Evolutionary conservation across 768 basidiomycete species (phyloP).

Genomic region (Trametes gibbosa): DNA sequence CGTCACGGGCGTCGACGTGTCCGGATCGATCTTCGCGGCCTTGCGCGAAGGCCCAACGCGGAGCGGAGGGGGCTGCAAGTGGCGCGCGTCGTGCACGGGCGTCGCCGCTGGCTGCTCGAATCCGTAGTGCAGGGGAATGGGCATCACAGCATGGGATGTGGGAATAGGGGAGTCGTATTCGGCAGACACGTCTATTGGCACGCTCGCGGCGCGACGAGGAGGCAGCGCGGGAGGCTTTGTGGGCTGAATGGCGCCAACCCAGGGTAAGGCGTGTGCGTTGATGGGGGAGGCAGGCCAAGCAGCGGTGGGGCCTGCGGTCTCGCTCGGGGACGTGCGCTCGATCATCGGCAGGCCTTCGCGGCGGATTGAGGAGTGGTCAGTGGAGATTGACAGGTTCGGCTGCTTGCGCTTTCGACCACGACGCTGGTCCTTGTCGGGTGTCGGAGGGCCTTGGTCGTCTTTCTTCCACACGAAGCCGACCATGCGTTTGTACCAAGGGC

Average conservation of each 20-base stretch:
- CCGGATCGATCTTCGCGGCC: slow-evolving; percentile 17
- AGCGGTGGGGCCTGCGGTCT: slow-evolving; percentile 23
- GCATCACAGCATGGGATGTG: slow-evolving; percentile 24
- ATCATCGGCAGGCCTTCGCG: slow-evolving; percentile 28
- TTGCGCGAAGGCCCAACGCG: neutral
- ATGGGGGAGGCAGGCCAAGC: slow-evolving; percentile 34
- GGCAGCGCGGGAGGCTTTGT: slow-evolving; percentile 18
- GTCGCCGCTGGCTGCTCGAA: slow-evolving; percentile 30
- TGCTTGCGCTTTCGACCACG: slow-evolving; percentile 25
- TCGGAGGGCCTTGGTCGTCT: neutral
- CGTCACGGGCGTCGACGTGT: slow-evolving; percentile 38
- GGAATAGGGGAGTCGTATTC: slow-evolving; percentile 1
- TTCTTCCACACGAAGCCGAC: slow-evolving; percentile 30
- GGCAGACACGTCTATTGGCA: slow-evolving; percentile 12
- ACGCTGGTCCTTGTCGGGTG: neutral
- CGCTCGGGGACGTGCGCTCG: slow-evolving; percentile 28
- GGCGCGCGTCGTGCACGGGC: slow-evolving; percentile 13
- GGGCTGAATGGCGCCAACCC: slow-evolving; percentile 17
- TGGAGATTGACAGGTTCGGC: slow-evolving; percentile 43
- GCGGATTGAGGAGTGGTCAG: slow-evolving; percentile 38
- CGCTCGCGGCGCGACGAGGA: slow-evolving; percentile 12
- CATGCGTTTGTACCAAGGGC: slow-evolving; percentile 39
- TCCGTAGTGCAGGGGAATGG: slow-evolving; percentile 43
- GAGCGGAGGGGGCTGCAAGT: slow-evolving; percentile 19
- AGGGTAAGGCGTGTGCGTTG: slow-evolving; percentile 29